These are phyloP conservation scores for Paracoccidioides lutzii DNA, from an alignment of 2,329 filamentous ascomycete species.

Conservation along the genomic window DNA sequence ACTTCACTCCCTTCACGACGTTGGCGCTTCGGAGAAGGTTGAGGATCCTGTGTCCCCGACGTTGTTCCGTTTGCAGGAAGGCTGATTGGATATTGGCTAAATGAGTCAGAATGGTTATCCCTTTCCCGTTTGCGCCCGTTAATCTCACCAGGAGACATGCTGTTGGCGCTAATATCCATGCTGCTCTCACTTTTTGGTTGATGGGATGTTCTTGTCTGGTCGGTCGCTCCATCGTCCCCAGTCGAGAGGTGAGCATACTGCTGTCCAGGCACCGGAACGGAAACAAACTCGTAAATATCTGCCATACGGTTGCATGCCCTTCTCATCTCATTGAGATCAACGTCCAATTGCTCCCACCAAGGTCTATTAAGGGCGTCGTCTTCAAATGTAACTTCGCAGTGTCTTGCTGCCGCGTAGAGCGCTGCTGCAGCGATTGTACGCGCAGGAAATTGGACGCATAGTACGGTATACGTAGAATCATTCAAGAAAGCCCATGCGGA, in stretches of 20 bases:
- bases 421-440: conserved; percentile 72
- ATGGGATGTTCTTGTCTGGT: conserved; percentile 22
- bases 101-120: conserved; percentile 5
- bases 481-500: conserved; percentile 89
- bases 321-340: conserved; percentile 56
- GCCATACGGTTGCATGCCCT: conserved; percentile 66
- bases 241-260: conserved; percentile 29
- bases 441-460: conserved; percentile 69
- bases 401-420: conserved; percentile 72
- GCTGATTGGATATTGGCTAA: conserved; percentile 2
- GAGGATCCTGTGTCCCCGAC: conserved; percentile 2
- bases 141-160: conserved; percentile 7
- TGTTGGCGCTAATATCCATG: conserved; percentile 7
- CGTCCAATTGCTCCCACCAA: conserved; percentile 76
- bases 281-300: conserved; percentile 36
- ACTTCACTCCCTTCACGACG: conserved; percentile 11
- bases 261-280: conserved; percentile 31
- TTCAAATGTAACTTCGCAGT: conserved; percentile 57
- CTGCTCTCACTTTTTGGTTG: conserved; percentile 18
- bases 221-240: conserved; percentile 21
- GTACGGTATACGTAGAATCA: conserved; percentile 70
- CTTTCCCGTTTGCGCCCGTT: conserved; percentile 12
- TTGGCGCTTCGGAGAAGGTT: conserved; percentile 27
- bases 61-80: conserved; percentile 2
- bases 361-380: conserved; percentile 62